Base-by-base conservation (phyloP, 495 filamentous ascomycete species). In the Hyaloscypha bicolor region DNA sequence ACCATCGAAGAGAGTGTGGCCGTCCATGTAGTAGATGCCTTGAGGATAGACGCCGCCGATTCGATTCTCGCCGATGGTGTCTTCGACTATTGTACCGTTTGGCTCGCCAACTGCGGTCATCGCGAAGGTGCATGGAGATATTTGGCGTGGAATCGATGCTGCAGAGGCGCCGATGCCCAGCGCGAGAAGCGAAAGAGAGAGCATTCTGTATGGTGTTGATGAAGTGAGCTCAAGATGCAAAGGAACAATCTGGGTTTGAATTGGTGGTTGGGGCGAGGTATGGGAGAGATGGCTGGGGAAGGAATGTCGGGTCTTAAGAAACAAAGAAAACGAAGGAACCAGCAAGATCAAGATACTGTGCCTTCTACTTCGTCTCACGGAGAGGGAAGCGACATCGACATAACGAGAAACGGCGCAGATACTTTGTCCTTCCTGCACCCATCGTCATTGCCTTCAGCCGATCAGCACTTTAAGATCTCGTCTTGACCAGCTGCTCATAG, bases 121-220 rank as follows among this genome's bases (percentile, higher is more conserved):
- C n/a, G 55, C 53, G 63, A 74, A 74, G 42, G 65, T 60, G 51
- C 72, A 74, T 66, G 61, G 66, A 25, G 64, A 31, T 21, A 21
- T 19, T 63, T 68, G 68, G 30, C 65, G 55, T 11, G 56, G 51
- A 3, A 64, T 42, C 16, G n/a, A 14, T 21, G 53, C 59, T 52
- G 69, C 62, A 19, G 48, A 69, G 52, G 60, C 62, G 11, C 11
- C 35, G 9, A 63, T 30, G 30, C 25, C 51, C 21, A 72, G 31
- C 4, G 35, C 39, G 6, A 64, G 32, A 22, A 69, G 33, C 22
- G 60, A 16, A 32, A 51, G 19, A n/a, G 53, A 71, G 33, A 65
- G 31, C 67, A 64, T 65, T 14, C 11, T 64, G 61, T 48, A 48
- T 48, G 42, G 16, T 1, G 42, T 37, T 48, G 42, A 48, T 48